Base-by-base conservation (phyloP, 257 asterid genomes). In the Jasminum sambac region DNA sequence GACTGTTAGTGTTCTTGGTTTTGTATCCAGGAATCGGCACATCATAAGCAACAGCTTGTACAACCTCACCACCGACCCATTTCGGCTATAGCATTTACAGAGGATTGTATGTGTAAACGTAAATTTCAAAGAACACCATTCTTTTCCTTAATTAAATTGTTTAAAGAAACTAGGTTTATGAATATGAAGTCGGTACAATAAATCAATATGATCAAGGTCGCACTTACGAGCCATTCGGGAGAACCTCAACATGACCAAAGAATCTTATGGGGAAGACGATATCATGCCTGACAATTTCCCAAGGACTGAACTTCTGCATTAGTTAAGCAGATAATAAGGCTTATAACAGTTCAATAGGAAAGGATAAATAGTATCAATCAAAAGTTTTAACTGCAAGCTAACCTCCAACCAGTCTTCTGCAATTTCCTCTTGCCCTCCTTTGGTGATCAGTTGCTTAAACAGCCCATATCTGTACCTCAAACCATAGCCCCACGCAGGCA, bases 401-500 rank as follows among this genome's bases (percentile, higher is more conserved):
- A 94, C 99, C 96, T 95, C 99, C 85, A 91, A 71, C 99, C 99
- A 95, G 81, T 95, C 97, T 69, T 91, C 98, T 37, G 98, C 94
- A 77, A 64, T 76, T 84, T 95, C 99, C 74, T 88, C 98, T 76
- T 95, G 99, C 66, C 99, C 99, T 63, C 85, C 84, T 79, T 85
- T 88, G 69, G 88, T 72, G 74, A 95, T 91, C 68, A 76, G 81
- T 78, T 95, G 99, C 91, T 95, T 95, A 82, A 95, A 95, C 57
- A 91, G 86, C 36, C 99, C 99, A 70, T 95, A 89, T 81, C 88
- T 88, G 84, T 95, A 95, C 80, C 99, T 88, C 87, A 95, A 82
- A 64, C 99, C 99, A 80, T 95, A 95, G 19, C 99, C 99, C 99
- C 99, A 95, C 23, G 99, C 99, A 13, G 99, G 99, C 79, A 95